Evolutionary conservation across 1,284 basidiomycete species (phyloP).

Genomic region (Apiotrichum mycotoxinovorans): DNA sequence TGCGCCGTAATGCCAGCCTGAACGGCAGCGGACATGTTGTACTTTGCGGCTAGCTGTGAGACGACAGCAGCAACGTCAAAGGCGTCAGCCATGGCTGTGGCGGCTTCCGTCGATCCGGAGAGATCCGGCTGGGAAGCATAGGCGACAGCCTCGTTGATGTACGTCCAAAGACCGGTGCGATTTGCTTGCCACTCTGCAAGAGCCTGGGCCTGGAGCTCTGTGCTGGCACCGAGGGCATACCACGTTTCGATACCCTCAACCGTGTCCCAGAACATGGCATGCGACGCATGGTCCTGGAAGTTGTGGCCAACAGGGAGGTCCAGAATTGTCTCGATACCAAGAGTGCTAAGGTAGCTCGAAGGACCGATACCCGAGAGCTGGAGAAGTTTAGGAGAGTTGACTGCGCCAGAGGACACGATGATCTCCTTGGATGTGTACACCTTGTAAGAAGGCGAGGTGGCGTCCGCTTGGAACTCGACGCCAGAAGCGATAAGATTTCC

Average conservation of each 20-base stretch:
- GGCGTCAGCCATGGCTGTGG: slow-evolving; percentile 46
- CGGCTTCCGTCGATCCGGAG: slow-evolving; percentile 12
- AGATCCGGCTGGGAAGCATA: slow-evolving; percentile 32
- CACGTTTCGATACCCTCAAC: slow-evolving; percentile 31
- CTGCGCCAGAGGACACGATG: slow-evolving; percentile 12
- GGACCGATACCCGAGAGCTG: slow-evolving; percentile 11
- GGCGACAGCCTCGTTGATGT: slow-evolving; percentile 48
- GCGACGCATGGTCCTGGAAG: slow-evolving; percentile 27
- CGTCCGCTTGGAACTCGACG: slow-evolving; percentile 56
- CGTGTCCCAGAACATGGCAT: slow-evolving; percentile 37
- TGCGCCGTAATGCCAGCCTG: slow-evolving; percentile 36
- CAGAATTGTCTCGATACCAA: slow-evolving; percentile 15
- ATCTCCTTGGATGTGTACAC: slow-evolving; percentile 18
- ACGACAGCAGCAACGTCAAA: slow-evolving; percentile 63
- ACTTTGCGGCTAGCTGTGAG: slow-evolving; percentile 58
- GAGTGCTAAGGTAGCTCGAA: neutral
- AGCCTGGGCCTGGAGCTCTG: slow-evolving; percentile 27
- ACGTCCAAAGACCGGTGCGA: slow-evolving; percentile 42
- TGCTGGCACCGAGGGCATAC: slow-evolving; percentile 32
- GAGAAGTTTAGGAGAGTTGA: slow-evolving; percentile 7
- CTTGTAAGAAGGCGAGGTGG: slow-evolving; percentile 27
- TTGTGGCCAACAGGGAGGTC: slow-evolving; percentile 23
- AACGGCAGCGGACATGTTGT: slow-evolving; percentile 34
- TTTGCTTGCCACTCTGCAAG: slow-evolving; percentile 28
- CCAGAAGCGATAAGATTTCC: slow-evolving; percentile 57